A percentile compares a stretch with the other conserved stretches of the same genome.
phyloP scores from a whole-genome alignment of 257 asterid genomes.

The Echites panduratus region DNA sequence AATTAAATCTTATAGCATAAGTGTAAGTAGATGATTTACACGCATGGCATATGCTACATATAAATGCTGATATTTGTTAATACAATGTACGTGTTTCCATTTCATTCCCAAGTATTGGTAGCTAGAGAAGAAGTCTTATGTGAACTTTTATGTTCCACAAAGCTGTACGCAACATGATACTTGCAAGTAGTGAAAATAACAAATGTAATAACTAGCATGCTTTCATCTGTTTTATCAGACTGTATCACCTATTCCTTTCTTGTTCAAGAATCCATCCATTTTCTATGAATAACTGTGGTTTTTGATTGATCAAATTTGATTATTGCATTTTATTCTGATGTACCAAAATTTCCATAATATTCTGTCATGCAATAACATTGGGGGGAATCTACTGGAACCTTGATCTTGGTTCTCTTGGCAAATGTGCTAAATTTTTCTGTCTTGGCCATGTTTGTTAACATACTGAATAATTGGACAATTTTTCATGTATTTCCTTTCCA shows the following conservation, averaged over 20 bases:
- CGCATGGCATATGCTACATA: not conserved
- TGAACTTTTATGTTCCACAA: not conserved
- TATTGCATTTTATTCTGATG: not conserved
- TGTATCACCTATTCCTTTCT: not conserved
- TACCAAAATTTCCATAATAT: not conserved
- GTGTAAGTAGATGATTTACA: not conserved
- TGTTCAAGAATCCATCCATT: not conserved
- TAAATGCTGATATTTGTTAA: not conserved
- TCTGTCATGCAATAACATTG: not conserved
- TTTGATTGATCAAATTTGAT: not conserved
- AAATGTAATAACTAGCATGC: not conserved
- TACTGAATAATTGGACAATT: not conserved
- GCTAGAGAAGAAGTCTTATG: not conserved
- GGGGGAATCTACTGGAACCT: not conserved
- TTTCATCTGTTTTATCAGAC: not conserved
- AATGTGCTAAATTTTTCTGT: not conserved
- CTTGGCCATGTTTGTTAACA: not conserved
- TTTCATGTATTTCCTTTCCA: slow-evolving; percentile 19
- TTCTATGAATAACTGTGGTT: not conserved
- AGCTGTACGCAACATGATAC: not conserved
- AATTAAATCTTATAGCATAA: not conserved
- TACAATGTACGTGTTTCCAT: not conserved
- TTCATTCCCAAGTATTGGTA: not conserved
- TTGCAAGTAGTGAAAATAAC: not conserved
- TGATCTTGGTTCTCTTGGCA: not conserved